phyloP scores from a whole-genome alignment of 148 eudicot species.

The Rhododendron kiyosumense region DNA sequence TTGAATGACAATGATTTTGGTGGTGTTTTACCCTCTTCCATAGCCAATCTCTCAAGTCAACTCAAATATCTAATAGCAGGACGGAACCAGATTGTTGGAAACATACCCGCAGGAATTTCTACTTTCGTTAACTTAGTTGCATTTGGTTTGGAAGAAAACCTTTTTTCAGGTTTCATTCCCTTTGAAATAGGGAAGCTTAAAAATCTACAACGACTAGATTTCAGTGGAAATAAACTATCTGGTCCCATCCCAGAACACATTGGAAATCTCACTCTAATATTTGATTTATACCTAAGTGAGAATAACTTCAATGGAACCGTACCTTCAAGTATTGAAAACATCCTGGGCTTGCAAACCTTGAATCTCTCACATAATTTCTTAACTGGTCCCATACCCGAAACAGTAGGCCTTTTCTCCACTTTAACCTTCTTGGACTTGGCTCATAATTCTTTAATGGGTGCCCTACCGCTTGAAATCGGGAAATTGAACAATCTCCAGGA shows the following conservation, averaged over 20 bases:
- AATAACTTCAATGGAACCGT: constrained; percentile 17
- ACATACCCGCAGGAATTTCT: constrained; percentile 2
- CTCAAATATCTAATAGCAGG: neutral
- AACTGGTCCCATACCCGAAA: constrained; percentile 14
- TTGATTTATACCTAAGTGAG: accelerated
- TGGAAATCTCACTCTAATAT: constrained; percentile 12
- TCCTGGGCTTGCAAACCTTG: neutral
- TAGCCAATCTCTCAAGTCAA: constrained; percentile 13
- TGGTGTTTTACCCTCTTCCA: constrained; percentile 11
- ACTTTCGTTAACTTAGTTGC: neutral
- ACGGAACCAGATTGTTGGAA: constrained; percentile 1
- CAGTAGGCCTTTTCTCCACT: neutral
- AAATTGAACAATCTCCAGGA: neutral
- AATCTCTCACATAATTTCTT: constrained; percentile 6
- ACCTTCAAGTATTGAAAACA: constrained; percentile 13
- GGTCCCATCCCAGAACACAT: constrained; percentile 12
- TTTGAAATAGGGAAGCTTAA: constrained; percentile 14
- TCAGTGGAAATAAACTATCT: neutral
- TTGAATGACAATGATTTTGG: neutral
- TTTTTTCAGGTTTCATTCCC: constrained; percentile 13
- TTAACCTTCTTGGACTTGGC: neutral
- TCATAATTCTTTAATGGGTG: neutral
- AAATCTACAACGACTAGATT: neutral
- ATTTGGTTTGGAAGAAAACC: neutral
- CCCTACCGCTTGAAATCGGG: neutral